Evolutionary conservation across 768 basidiomycete genomes (phyloP), one percentile per base, ranked within the genome.

Genomic region (Naganishia friedmannii): DNA sequence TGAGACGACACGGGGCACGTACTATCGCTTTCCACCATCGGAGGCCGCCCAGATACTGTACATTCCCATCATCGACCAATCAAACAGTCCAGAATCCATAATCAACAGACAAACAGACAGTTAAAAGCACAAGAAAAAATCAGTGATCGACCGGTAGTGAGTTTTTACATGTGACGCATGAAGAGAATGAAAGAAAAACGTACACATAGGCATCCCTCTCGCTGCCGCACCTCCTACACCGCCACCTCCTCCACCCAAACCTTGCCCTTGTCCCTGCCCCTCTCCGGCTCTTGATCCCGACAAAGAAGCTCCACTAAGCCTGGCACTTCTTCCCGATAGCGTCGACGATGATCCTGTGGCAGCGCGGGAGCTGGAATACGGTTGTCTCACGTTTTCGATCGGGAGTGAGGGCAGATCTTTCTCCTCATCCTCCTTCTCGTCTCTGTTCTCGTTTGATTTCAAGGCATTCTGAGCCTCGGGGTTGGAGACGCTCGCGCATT

Each of bases 181-280:
- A 42, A 42, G 7, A 13, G 34, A 9, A 7, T 23, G 7, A 34
- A 39, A 23, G 34, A 23, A 21, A 23, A 58, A 58, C 57, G 19
- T 21, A 63, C 60, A 45, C 60, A 63, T 63, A 12, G 60, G 60
- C 60, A 63, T 63, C n/a, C 60, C 60, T 34, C 60, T 63, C 60
- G 60, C 60, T 3, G 60, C 60, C 23, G 60, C 23, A 7, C 48
- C 48, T 23, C 3, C 57, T 5, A 17, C 34, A 39, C 32, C 57
- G n/a, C 12, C 32, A 39, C 9, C 37, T 39, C 12, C 32, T 32
- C 28, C 55, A 56, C 55, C 42, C 42, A 17, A 2, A 42, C 42
- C 42, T 42, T 56, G 19, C 28, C 26, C 55, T 12, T 56, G 55
- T n/a, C 26, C 31, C 19, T 56, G 55, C 5, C 55, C 42, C 15